Percentiles rank a stretch among this genome's conserved stretches.
Conservation (phyloP, 805 yeast species). For the Kodamaea nitidulidarum region DNA sequence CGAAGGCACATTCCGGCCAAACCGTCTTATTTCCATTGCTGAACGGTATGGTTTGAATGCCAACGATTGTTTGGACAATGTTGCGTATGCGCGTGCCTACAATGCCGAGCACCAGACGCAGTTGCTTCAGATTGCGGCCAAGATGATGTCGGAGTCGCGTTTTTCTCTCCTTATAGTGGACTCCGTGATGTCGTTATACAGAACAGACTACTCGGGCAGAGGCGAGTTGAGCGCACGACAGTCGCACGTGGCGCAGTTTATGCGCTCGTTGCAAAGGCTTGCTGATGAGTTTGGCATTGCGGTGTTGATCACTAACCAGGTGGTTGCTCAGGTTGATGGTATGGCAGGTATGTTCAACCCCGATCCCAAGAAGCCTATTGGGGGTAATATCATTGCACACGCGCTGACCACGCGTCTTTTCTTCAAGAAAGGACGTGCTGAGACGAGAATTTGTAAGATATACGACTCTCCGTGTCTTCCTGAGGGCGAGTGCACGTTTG, state of each 20-base stretch:
- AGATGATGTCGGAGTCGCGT: constrained; percentile 93
- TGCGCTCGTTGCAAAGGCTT: constrained; percentile 85
- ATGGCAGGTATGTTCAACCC: constrained; percentile 81
- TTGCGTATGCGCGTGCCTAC: constrained; percentile 95
- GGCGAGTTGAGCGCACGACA: constrained; percentile 96
- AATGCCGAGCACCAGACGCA: constrained; percentile 95
- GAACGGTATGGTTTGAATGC: constrained; percentile 88
- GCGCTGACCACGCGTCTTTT: constrained; percentile 91
- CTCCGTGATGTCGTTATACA: constrained; percentile 91
- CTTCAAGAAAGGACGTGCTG: constrained; percentile 86
- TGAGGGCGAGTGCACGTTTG: constrained; percentile 91
- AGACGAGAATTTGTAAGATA: constrained; percentile 88
- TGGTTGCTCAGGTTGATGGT: constrained; percentile 95
- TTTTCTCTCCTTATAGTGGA: constrained; percentile 91
- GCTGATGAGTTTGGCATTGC: constrained; percentile 99
- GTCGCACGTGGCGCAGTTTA: constrained; percentile 86
- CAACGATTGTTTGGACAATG: constrained; percentile 92
- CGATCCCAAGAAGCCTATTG: constrained; percentile 97
- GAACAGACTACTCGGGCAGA: constrained; percentile 93
- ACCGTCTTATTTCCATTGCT: constrained; percentile 83
- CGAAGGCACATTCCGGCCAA: constrained; percentile 95
- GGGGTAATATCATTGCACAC: constrained; percentile 97
- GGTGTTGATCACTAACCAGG: constrained; percentile 88
- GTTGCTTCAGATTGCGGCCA: constrained; percentile 83
- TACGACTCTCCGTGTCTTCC: constrained; percentile 97